Percentiles rank a stretch among this genome's conserved stretches.
These are phyloP conservation scores for Hortiboletus rubellus DNA, from an alignment of 1,284 basidiomycete genomes.

Conservation along the genomic window DNA sequence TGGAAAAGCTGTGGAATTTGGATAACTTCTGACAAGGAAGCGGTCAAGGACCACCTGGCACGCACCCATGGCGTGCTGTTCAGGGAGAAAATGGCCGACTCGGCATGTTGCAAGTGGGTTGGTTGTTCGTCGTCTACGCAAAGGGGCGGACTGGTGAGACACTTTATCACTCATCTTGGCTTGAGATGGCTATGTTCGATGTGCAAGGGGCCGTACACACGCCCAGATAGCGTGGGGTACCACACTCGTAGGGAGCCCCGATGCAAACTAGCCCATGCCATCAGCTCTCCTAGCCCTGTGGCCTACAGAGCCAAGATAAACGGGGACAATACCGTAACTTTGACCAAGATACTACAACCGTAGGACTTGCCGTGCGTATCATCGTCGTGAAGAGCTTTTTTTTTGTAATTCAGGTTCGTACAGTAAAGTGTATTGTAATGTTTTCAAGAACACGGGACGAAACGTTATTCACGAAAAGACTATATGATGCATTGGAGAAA, in stretches of 20 bases:
- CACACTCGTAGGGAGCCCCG: conserved; percentile 6
- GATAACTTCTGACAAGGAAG: conserved; percentile 20
- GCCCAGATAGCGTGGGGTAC: conserved; percentile 18
- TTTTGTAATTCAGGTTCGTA: conserved; percentile 15
- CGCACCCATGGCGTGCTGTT: conserved; percentile 13
- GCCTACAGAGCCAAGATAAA: conserved; percentile 15
- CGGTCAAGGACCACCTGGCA: conserved; percentile 19
- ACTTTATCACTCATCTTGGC: conserved; percentile 20
- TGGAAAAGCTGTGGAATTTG: conserved; percentile 21
- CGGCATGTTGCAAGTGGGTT: conserved; percentile 13
- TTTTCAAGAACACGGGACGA: conserved; percentile 1
- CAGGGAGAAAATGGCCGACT: neutral
- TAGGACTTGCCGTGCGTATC: neutral
- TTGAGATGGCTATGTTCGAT: conserved; percentile 24
- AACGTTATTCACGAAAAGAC: neutral
- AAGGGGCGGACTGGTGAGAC: conserved; percentile 15
- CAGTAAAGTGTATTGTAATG: conserved; percentile 21
- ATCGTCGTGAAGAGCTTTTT: neutral
- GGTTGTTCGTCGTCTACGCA: conserved; percentile 9
- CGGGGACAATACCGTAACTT: conserved; percentile 14
- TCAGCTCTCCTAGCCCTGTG: conserved; percentile 18
- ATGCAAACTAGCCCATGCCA: conserved; percentile 12
- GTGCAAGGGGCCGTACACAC: conserved; percentile 14
- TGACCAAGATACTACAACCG: conserved; percentile 20
- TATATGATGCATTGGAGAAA: conserved; percentile 8